These are phyloP conservation scores for Kodamaea fungicola DNA, from an alignment of 1,139 yeast genomes.

Conservation along the genomic window DNA sequence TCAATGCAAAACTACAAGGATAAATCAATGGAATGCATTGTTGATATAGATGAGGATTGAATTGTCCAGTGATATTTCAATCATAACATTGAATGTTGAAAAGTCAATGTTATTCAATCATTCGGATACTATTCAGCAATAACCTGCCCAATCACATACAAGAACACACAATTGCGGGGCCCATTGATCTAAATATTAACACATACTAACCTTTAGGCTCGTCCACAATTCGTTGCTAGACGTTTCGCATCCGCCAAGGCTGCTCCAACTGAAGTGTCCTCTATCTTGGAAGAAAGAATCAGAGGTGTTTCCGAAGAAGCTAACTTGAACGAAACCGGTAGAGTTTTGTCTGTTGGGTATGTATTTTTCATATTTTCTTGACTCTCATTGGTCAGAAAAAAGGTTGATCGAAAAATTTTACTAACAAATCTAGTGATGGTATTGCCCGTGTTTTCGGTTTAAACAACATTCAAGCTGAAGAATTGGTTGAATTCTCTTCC, in stretches of 20 bases:
- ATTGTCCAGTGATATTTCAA: too few relatives aligned
- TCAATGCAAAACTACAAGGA: neutral
- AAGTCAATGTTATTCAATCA: too few relatives aligned
- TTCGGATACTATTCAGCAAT: too few relatives aligned
- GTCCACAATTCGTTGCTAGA: slow-evolving; percentile 63
- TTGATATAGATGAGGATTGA: too few relatives aligned
- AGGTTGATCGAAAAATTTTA: slow-evolving; percentile 8
- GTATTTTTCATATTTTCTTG: slow-evolving; percentile 6
- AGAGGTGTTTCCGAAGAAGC: slow-evolving; percentile 99
- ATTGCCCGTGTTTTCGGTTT: slow-evolving; percentile 99
- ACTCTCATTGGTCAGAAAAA: slow-evolving; percentile 13
- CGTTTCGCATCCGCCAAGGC: slow-evolving; percentile 97
- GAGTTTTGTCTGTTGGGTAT: slow-evolving; percentile 86
- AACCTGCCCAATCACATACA: too few relatives aligned
- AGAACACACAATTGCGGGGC: neutral
- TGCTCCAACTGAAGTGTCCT: slow-evolving; percentile 98
- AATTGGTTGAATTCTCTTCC: slow-evolving; percentile 97
- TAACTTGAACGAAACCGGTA: slow-evolving; percentile 98
- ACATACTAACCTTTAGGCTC: slow-evolving; percentile 44
- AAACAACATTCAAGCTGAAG: slow-evolving; percentile 99
- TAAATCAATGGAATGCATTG: neutral
- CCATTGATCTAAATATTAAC: neutral
- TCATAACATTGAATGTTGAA: too few relatives aligned
- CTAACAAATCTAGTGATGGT: slow-evolving; percentile 74
- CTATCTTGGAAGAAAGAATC: slow-evolving; percentile 98